Percentiles rank a stretch among this genome's conserved stretches.
Evolutionary conservation across 306 rosid genomes (phyloP).

Genomic region (Castanopsis chinensis): DNA sequence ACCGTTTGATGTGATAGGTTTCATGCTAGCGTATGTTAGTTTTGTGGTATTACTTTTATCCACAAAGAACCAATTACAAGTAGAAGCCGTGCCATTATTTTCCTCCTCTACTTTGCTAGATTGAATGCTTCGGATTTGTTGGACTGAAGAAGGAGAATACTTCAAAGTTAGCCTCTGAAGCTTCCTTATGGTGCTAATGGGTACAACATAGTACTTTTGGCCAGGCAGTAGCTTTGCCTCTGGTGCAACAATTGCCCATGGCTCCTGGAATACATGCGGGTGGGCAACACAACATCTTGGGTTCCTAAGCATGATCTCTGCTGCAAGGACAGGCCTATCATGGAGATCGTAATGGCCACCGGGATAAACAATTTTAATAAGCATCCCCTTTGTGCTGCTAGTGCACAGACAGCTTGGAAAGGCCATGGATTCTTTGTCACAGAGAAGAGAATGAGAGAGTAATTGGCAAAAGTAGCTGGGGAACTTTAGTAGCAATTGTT

Average conservation of each 20-base stretch:
- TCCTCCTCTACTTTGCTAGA: constrained; percentile 22
- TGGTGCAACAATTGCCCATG: constrained; percentile 70
- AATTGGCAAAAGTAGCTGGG: not conserved
- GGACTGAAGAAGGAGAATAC: constrained; percentile 32
- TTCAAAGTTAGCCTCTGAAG: constrained; percentile 49
- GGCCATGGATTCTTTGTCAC: constrained; percentile 30
- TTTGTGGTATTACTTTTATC: constrained; percentile 19
- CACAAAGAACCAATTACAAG: constrained; percentile 30
- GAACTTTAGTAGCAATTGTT: constrained; percentile 28
- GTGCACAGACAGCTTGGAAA: constrained; percentile 45
- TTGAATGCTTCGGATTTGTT: constrained; percentile 19
- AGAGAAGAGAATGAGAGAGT: not conserved
- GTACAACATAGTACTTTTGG: constrained; percentile 64
- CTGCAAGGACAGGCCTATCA: constrained; percentile 54
- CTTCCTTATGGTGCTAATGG: constrained; percentile 48
- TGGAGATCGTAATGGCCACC: constrained; percentile 65
- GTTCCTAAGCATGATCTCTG: constrained; percentile 49
- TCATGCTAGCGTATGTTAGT: constrained; percentile 17
- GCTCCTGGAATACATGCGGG: constrained; percentile 60
- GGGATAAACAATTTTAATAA: constrained; percentile 54
- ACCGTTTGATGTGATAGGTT: not conserved
- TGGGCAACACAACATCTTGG: constrained; percentile 49
- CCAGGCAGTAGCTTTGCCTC: constrained; percentile 58
- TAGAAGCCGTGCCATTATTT: constrained; percentile 23
- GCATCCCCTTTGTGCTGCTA: constrained; percentile 36